Base-by-base conservation (phyloP, 805 yeast genomes). In the Yarrowia deformans region DNA sequence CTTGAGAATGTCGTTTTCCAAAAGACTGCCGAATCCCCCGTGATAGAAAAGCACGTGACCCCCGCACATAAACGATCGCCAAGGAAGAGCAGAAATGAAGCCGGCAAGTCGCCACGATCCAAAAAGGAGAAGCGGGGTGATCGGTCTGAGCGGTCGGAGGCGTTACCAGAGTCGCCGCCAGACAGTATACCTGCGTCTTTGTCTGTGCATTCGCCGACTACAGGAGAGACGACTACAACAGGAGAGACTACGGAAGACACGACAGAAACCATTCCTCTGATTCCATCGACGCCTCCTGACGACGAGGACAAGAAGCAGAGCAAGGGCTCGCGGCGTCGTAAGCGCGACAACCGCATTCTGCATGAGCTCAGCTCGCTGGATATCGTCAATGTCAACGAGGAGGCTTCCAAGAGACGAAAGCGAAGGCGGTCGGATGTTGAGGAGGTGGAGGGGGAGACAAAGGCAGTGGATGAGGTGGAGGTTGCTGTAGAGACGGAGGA, bases 241-340 rank as follows among this genome's bases (percentile, higher is more conserved):
- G 10, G 29, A 23, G 29, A 23, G 29, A 23, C 23, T 8, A 23
- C 35, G n/a, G n/a, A n/a, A 4, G 29, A 23, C 3, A 23, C 18
- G 7, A 23, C 29, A 23, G 46, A 58, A 18, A 8, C 42, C 34
- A 60, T 60, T 29, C 66, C 66, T 3, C 66, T 45, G 32, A 45
- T 60, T 32, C 66, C 66, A 10, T 43, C 66, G 1, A 60, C 66
- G n/a, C 66, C 66, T 32, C 66, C 66, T 6, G 66, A 60, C 18
- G 66, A 60, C 34, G 66, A 60, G 13, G 52, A 45, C 34, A 60
- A 43, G 34, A 45, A 45, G 29, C 16, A 34, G 40, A 18, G 42
- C 5, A 60, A 45, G 42, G 6, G 42, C 5, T 18, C 29, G 7
- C 8, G n/a, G 12, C 18, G 46, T 0, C 18, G 48, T 10, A 56